Base-by-base conservation (phyloP, 495 filamentous ascomycete genomes). In the Podospora australis region DNA sequence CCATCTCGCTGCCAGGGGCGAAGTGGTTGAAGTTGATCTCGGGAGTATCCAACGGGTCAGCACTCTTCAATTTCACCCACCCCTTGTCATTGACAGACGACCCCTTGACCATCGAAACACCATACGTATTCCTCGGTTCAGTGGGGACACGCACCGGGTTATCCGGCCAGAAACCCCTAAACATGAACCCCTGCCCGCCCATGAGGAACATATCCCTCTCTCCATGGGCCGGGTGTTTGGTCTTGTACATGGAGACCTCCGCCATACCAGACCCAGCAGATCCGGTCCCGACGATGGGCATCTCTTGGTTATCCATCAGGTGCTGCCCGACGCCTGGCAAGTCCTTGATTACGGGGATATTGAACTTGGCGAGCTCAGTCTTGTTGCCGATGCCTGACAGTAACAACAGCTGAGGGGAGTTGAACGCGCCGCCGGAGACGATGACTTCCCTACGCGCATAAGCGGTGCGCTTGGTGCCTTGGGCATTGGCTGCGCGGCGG, bases 301-400 rank as follows among this genome's bases (percentile, higher is more conserved):
- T 81, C 45, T 83, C 80, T 50, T 78, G 74, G 56, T 78, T 78
- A 58, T 84, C 79, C 53, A 82, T 78, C 17, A 84, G 67, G 59
- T 82, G 80, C 25, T 68, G 65, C 24, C 81, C 81, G 1, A 84
- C 80, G 17, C 71, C 75, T 0, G 78, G 78, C 0, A 78, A 65
- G 49, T 80, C 71, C 28, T 59, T 49, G 11, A 81, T 49, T 4
- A 80, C 62, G 4, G 68, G 58, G 44, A 84, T 80, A 3, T 24
- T 36, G 45, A 45, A 29, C 14, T 34, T 26, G 6, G 11, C 16
- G 13, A 56, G 54, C 13, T 35, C 20, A 2, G 40, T 29, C 9
- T 36, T 36, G 20, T 47, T 14, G 42, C 55, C 55, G 43, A 57
- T 57, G 11, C 56, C 56, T 14, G 64, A 70, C 21, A 78, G 62